Percentiles rank a stretch among this genome's conserved stretches.
These are phyloP conservation scores for Apiospora aurea DNA, from an alignment of 2,329 filamentous ascomycete genomes.

Conservation along the genomic window DNA sequence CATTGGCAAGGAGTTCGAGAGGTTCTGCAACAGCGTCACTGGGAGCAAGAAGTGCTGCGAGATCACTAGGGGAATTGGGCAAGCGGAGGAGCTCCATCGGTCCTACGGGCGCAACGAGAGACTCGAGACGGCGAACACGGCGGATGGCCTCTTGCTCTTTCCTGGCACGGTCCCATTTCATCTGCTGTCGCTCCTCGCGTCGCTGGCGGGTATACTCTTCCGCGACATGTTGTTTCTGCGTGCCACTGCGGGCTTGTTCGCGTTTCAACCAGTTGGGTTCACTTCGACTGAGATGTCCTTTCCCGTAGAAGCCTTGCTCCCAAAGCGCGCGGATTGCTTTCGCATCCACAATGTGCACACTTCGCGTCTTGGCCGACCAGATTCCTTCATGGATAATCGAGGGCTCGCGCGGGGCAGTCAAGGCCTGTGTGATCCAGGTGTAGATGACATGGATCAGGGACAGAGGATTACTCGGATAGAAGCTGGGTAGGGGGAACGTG, in stretches of 20 bases:
- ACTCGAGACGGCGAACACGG: conserved; percentile 63
- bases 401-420: conserved; percentile 72
- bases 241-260: conserved; percentile 75
- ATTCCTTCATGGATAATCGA: conserved; percentile 72
- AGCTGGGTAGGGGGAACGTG: conserved; percentile 82
- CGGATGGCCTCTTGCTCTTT: conserved; percentile 86
- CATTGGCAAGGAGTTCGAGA: conserved; percentile 3
- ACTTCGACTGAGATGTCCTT: conserved; percentile 90
- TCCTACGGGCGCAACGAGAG: conserved; percentile 52
- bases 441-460: conserved; percentile 84
- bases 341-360: conserved; percentile 82
- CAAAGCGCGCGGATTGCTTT: conserved; percentile 81
- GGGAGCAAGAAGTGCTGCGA: conserved; percentile 33
- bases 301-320: conserved; percentile 98
- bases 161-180: conserved; percentile 92
- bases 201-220: conserved; percentile 81
- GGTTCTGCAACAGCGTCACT: conserved; percentile 30
- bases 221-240: conserved; percentile 72
- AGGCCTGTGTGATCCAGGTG: conserved; percentile 76
- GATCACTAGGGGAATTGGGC: conserved; percentile 61
- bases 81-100: conserved; percentile 58
- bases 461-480: conserved; percentile 91
- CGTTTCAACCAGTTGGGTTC: conserved; percentile 92
- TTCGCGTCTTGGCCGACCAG: conserved; percentile 83
- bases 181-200: conserved; percentile 79